Percentiles rank a stretch among this genome's conserved stretches.
phyloP scores from a whole-genome alignment of 352 stramenopile species.

The Phytophthora quininea region DNA sequence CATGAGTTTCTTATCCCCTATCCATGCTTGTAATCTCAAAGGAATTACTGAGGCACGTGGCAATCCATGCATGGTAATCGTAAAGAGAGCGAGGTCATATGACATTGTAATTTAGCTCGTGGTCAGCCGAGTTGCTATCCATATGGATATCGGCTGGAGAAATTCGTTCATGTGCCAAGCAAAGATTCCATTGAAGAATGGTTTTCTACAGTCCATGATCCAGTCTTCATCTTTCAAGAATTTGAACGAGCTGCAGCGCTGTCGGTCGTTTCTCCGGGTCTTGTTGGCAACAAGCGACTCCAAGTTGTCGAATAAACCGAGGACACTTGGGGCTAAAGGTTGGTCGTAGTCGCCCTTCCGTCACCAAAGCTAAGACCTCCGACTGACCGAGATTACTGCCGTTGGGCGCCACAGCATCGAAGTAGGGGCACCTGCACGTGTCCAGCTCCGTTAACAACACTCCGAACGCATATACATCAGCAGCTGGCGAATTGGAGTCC shows the following conservation, averaged over 20 bases:
- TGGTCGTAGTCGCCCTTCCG: conserved; percentile 39
- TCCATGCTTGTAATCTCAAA: too few species aligned
- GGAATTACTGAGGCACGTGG: too few species aligned
- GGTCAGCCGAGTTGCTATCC: not conserved
- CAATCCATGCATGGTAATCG: too few species aligned
- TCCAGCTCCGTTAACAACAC: conserved; percentile 56
- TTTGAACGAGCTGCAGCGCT: conserved; percentile 45
- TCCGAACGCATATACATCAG: conserved; percentile 68
- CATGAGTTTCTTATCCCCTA: not conserved
- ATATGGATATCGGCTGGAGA: not conserved
- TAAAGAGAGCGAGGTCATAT: conserved; percentile 12
- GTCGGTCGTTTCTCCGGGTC: conserved; percentile 41
- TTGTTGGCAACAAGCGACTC: conserved; percentile 43
- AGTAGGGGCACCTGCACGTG: conserved; percentile 23
- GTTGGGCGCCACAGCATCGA: conserved; percentile 14
- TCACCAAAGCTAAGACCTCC: conserved; percentile 17
- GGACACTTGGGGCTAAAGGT: conserved; percentile 50
- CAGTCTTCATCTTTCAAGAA: conserved; percentile 32
- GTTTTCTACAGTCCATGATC: too few species aligned
- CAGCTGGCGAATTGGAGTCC: conserved; percentile 47
- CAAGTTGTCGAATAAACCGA: conserved; percentile 42
- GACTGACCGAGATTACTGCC: conserved; percentile 9
- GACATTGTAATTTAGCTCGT: not conserved
- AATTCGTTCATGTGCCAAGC: not conserved
- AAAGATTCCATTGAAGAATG: not conserved